Percentiles rank a stretch among this genome's conserved stretches.
phyloP scores from a whole-genome alignment of 2,329 filamentous ascomycete genomes.

The Colletotrichum cuscutae region DNA sequence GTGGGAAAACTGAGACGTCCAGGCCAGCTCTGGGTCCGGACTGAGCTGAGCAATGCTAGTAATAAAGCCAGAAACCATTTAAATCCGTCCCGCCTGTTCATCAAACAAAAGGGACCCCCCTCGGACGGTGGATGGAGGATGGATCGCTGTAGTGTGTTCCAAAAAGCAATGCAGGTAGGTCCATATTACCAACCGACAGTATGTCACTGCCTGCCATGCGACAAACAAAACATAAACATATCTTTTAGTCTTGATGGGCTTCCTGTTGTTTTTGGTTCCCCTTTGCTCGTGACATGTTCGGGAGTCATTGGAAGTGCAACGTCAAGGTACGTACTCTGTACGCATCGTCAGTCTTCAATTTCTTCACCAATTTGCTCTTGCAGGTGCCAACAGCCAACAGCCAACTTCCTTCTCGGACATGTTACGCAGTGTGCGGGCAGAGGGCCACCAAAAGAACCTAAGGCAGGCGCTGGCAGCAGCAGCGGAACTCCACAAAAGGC shows the following conservation, averaged over 20 bases:
- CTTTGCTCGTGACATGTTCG: background rate
- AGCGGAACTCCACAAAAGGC: background rate
- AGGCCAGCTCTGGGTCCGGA: background rate
- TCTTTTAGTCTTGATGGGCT: background rate
- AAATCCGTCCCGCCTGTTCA: background rate
- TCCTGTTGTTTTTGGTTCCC: background rate
- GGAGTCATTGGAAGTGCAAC: background rate
- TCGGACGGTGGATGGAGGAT: background rate
- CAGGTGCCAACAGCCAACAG: background rate
- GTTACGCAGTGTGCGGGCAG: background rate
- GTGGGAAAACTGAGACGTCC: slow-evolving; percentile 7
- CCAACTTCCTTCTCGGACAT: background rate
- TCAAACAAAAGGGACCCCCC: background rate
- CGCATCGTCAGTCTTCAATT: background rate
- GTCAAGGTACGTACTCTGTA: background rate
- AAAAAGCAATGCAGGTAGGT: background rate
- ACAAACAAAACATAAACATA: background rate
- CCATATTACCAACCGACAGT: background rate
- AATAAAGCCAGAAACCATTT: background rate
- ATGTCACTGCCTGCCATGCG: background rate
- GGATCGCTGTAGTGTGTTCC: background rate
- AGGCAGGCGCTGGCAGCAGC: background rate
- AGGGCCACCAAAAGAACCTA: background rate
- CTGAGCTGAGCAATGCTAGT: slow-evolving; percentile 1
- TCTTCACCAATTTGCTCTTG: background rate